Percentiles rank a stretch among this genome's conserved stretches.
Conservation (phyloP, 495 filamentous ascomycete genomes). For the Parachaetomium inaequale region DNA sequence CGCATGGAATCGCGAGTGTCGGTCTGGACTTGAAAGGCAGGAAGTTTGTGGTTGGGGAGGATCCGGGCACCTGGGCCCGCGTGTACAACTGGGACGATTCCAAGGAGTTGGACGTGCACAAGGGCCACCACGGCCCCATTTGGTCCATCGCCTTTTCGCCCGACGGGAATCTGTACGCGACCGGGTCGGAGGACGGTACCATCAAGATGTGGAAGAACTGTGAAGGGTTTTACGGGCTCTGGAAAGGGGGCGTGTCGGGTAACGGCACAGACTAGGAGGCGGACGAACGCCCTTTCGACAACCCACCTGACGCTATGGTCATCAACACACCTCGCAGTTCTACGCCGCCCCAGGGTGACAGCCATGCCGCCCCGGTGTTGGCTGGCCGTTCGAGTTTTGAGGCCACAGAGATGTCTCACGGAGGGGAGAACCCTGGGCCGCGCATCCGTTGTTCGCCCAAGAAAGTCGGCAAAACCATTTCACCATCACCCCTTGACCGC, state of each 20-base stretch:
- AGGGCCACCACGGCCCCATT: conserved; percentile 95
- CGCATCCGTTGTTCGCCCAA: conserved; percentile 14
- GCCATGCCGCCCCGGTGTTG: not conserved
- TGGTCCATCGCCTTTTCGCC: conserved; percentile 94
- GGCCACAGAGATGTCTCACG: not conserved
- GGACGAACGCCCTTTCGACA: conserved; percentile 14
- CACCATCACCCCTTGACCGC: not conserved
- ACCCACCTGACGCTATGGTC: conserved; percentile 18
- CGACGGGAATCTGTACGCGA: conserved; percentile 92
- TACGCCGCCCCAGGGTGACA: not conserved
- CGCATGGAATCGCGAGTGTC: conserved; percentile 83
- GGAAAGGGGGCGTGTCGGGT: conserved; percentile 39
- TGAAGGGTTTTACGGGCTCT: conserved; percentile 53
- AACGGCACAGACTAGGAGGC: conserved; percentile 34
- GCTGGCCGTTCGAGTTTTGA: conserved; percentile 17
- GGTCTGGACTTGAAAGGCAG: conserved; percentile 76
- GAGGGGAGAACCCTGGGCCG: conserved; percentile 12
- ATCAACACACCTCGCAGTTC: conserved; percentile 1
- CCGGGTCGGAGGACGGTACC: conserved; percentile 94
- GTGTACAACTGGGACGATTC: conserved; percentile 83
- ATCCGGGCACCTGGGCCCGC: conserved; percentile 87
- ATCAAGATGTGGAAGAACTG: conserved; percentile 81
- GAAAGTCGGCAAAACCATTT: conserved; percentile 8
- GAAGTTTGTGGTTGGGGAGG: conserved; percentile 82
- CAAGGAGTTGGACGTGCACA: conserved; percentile 84